phyloP scores from a whole-genome alignment of 768 basidiomycete species.

The Tylopilus felleus region DNA sequence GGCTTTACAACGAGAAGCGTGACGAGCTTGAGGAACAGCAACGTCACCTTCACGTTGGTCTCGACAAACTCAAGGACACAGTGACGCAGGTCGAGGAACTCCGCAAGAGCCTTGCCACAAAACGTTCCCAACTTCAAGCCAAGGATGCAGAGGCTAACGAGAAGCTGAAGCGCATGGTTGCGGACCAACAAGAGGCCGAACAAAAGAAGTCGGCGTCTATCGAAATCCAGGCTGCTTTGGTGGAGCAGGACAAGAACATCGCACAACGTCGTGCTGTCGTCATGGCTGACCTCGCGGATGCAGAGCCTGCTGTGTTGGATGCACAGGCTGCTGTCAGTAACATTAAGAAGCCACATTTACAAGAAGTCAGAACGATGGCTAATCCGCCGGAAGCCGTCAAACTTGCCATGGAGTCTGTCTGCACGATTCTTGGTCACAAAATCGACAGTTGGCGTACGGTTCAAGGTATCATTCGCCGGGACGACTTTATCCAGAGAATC shows the following conservation, averaged over 20 bases:
- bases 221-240: slow-evolving; percentile 90
- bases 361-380: slow-evolving; percentile 97
- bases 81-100: slow-evolving; percentile 97
- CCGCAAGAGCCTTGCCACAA: slow-evolving; percentile 90
- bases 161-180: slow-evolving; percentile 96
- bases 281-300: slow-evolving; percentile 93
- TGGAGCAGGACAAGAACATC: slow-evolving; percentile 87
- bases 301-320: slow-evolving; percentile 94
- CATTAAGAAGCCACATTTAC: slow-evolving; percentile 92
- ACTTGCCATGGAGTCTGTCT: slow-evolving; percentile 97
- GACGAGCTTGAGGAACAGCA: slow-evolving; percentile 98
- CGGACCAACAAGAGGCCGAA: slow-evolving; percentile 98
- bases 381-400: slow-evolving; percentile 98
- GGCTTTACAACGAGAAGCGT: slow-evolving; percentile 91
- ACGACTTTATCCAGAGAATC: slow-evolving; percentile 94
- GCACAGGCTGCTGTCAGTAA: slow-evolving; percentile 96
- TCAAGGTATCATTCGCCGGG: slow-evolving; percentile 91
- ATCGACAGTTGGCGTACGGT: slow-evolving; percentile 97
- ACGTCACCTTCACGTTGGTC: slow-evolving; percentile 94
- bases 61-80: slow-evolving; percentile 94
- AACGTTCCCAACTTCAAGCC: slow-evolving; percentile 86
- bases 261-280: slow-evolving; percentile 85
- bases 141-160: slow-evolving; percentile 96
- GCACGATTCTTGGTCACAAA: slow-evolving; percentile 92
- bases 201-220: slow-evolving; percentile 97